Percentiles rank a stretch among this genome's conserved stretches.
These are phyloP conservation scores for Zostera marina DNA, from an alignment of 116 monocot species.

Conservation along the genomic window DNA sequence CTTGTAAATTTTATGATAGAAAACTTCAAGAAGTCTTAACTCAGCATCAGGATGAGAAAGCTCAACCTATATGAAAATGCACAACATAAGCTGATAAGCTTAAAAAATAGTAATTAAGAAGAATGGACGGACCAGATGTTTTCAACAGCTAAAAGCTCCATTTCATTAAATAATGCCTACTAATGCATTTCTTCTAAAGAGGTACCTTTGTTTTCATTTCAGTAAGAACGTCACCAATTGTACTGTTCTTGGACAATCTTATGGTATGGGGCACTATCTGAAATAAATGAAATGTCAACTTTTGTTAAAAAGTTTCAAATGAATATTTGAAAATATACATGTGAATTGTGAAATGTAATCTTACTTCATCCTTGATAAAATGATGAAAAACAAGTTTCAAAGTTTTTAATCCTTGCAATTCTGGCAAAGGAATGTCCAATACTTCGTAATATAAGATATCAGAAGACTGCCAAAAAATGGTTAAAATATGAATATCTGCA, in stretches of 20 bases:
- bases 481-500: background rate
- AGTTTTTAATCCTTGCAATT: slow-evolving; percentile 91
- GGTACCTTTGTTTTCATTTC: slow-evolving; percentile 87
- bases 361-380: slow-evolving; percentile 85
- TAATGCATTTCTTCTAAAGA: slow-evolving; percentile 2
- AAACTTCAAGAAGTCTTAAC: slow-evolving; percentile 85
- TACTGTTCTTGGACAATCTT: slow-evolving; percentile 85
- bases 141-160: background rate
- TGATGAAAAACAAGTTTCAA: slow-evolving; percentile 97
- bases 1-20: slow-evolving; percentile 98
- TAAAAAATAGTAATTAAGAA: background rate
- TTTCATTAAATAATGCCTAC: background rate
- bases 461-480: slow-evolving; percentile 48
- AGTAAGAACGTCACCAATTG: slow-evolving; percentile 85
- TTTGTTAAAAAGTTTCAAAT: background rate
- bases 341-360: too few relatives aligned
- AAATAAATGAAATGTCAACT: slow-evolving; percentile 3
- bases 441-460: slow-evolving; percentile 99
- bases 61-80: slow-evolving; percentile 52
- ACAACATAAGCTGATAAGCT: background rate
- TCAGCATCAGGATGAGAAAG: slow-evolving; percentile 83
- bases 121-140: too few relatives aligned
- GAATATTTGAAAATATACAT: background rate
- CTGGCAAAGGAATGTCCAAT: slow-evolving; percentile 93
- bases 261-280: slow-evolving; percentile 78